A percentile compares a stretch with the other conserved stretches of the same genome.
These are phyloP conservation scores for Aspergillus sp. DNA, from an alignment of 2,329 filamentous ascomycete genomes.

Conservation along the genomic window DNA sequence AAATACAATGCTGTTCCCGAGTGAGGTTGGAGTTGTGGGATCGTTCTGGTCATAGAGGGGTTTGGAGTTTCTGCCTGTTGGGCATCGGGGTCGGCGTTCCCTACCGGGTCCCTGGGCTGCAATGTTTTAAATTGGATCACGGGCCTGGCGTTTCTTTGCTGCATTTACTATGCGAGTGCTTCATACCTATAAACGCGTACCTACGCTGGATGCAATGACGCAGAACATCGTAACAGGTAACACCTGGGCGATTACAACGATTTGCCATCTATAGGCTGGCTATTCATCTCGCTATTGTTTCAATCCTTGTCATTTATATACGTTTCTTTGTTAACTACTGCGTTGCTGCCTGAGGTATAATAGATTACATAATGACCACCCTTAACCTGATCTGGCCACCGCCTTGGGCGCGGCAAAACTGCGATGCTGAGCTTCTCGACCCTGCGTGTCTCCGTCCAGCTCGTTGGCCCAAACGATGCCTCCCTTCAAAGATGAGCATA, in stretches of 20 bases:
- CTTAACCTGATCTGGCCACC: slow-evolving; percentile 16
- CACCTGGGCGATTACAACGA: too few relatives aligned
- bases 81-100: slow-evolving; percentile 5
- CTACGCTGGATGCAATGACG: too few relatives aligned
- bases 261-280: too few relatives aligned
- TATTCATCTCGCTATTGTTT: too few relatives aligned
- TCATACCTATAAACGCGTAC: too few relatives aligned
- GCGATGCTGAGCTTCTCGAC: slow-evolving; percentile 9
- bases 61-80: slow-evolving; percentile 6
- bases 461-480: slow-evolving; percentile 30
- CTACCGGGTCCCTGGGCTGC: neutral
- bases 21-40: slow-evolving; percentile 9
- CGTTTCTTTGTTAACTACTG: too few relatives aligned
- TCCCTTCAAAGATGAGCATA: slow-evolving; percentile 45
- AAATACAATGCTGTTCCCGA: slow-evolving; percentile 53
- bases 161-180: too few relatives aligned
- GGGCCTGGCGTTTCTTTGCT: slow-evolving; percentile 4
- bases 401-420: slow-evolving; percentile 12
- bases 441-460: slow-evolving; percentile 6
- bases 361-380: slow-evolving; percentile 2
- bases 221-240: too few relatives aligned
- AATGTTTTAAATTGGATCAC: too few relatives aligned
- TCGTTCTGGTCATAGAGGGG: slow-evolving; percentile 26
- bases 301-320: too few relatives aligned
- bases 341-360: slow-evolving; percentile 5